phyloP scores from a whole-genome alignment of 495 filamentous ascomycete species.

The Talaromyces liani region DNA sequence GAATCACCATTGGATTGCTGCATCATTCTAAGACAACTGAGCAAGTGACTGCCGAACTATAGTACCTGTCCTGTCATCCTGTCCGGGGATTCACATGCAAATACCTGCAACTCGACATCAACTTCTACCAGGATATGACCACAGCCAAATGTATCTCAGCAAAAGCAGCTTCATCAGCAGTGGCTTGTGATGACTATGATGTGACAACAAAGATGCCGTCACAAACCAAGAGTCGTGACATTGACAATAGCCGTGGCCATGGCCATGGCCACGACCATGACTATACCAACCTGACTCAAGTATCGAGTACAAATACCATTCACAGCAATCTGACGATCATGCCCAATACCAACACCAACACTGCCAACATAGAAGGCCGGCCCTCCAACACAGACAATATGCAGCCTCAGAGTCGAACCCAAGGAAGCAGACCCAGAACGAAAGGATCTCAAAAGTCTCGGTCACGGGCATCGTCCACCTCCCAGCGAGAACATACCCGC shows the following conservation, averaged over 20 bases:
- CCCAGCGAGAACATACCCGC: slow-evolving; percentile 14
- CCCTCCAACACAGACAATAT: not conserved
- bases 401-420: not conserved
- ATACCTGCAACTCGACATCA: not conserved
- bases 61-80: not conserved
- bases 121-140: not conserved
- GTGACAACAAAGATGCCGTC: not conserved
- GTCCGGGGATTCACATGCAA: not conserved
- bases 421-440: not conserved
- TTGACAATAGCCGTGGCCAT: not conserved
- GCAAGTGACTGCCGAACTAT: not conserved
- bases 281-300: not conserved
- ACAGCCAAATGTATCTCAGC: not conserved
- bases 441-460: not conserved
- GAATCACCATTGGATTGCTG: not conserved
- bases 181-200: not conserved
- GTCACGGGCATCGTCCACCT: slow-evolving; percentile 8
- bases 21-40: not conserved
- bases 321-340: not conserved
- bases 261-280: not conserved
- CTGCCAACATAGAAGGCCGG: not conserved
- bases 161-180: not conserved
- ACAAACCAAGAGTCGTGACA: not conserved
- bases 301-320: not conserved
- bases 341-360: not conserved